Base-by-base conservation (phyloP, 2,329 filamentous ascomycete species). In the Scolecobasidium constrictum region DNA sequence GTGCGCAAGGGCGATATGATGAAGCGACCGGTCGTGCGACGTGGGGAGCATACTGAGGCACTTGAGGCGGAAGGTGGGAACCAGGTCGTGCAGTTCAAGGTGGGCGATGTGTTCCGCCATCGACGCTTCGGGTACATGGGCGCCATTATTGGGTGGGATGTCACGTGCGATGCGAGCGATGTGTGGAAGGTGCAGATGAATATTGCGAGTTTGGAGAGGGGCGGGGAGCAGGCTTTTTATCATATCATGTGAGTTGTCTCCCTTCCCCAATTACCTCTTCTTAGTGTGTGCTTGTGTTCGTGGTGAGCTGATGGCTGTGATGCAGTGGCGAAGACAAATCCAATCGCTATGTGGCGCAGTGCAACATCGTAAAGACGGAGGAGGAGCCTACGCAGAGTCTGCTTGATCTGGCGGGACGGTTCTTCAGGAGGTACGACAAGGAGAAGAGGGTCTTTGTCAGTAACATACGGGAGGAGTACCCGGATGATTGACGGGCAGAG, bases 51-150 rank as follows among this genome's bases (percentile, higher is more conserved):
- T 4, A 52, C 57, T 42, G 56, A 42, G 46, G 51, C 58, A 4
- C 7, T 19, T n/a, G 23, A 41, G 17, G n/a, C 9, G 2, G 18
- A 21, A 54, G 58, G 3, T 55, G 58, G 40, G 13, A 21, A 17
- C 16, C 62, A 61, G 20, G 75, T 86, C 40, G n/a, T n/a, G n/a
- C 71, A 64, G 47, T 90, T 77, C 58, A 75, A 71, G 40, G 74
- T 94, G 38, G 92, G 92, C 1, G 83, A 93, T 52, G 73, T 94
- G 5, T 94, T 96, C 57, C 73, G 72, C 38, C 92, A 98, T 62
- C 77, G 71, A 47, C 75, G 87, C 36, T 94, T 92, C 57, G 67
- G 73, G 16, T 94, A 90, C 58, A 68, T 80, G 38, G 88, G 82
- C 15, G 74, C 93, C 19, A 83, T 98, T 46, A 85, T 83, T 12